phyloP scores from a whole-genome alignment of 768 basidiomycete species.

The Lactarius hengduanensis region DNA sequence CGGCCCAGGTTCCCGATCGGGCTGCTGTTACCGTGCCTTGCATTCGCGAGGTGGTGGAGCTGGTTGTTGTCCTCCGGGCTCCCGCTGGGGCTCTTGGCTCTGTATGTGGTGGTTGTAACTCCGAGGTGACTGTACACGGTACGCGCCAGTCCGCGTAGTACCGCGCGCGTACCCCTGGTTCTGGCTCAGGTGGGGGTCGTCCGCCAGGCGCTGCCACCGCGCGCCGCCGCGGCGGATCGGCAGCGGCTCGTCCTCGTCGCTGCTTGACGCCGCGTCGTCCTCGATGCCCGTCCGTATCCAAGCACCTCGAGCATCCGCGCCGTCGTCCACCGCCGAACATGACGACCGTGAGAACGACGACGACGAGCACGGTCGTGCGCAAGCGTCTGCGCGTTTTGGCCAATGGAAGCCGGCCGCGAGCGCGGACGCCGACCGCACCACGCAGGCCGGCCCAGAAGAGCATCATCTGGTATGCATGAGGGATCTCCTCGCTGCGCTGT shows the following conservation, averaged over 20 bases:
- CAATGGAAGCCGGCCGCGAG: constrained; percentile 95
- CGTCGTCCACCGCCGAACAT: constrained; percentile 97
- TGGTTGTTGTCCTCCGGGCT: not conserved
- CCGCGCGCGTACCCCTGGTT: constrained; percentile 29
- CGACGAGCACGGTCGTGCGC: constrained; percentile 90
- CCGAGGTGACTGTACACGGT: constrained; percentile 45
- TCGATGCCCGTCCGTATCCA: constrained; percentile 94
- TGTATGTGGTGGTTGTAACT: constrained; percentile 63
- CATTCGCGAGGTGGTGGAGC: not conserved
- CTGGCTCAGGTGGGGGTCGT: constrained; percentile 21
- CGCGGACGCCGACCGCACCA: constrained; percentile 97
- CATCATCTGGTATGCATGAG: constrained; percentile 99
- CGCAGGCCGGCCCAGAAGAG: constrained; percentile 97
- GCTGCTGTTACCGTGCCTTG: not conserved
- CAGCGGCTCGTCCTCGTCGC: constrained; percentile 44
- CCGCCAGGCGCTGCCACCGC: constrained; percentile 27
- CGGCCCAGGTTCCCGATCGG: not conserved
- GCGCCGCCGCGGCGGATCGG: constrained; percentile 1
- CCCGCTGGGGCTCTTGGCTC: constrained; percentile 1
- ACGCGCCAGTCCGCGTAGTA: constrained; percentile 44
- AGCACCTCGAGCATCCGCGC: constrained; percentile 94
- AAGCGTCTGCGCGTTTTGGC: constrained; percentile 90
- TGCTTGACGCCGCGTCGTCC: constrained; percentile 43
- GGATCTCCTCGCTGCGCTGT: constrained; percentile 85
- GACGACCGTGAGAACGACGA: constrained; percentile 88